phyloP scores from a whole-genome alignment of 2,329 filamentous ascomycete species.

The Cadophora sp. region DNA sequence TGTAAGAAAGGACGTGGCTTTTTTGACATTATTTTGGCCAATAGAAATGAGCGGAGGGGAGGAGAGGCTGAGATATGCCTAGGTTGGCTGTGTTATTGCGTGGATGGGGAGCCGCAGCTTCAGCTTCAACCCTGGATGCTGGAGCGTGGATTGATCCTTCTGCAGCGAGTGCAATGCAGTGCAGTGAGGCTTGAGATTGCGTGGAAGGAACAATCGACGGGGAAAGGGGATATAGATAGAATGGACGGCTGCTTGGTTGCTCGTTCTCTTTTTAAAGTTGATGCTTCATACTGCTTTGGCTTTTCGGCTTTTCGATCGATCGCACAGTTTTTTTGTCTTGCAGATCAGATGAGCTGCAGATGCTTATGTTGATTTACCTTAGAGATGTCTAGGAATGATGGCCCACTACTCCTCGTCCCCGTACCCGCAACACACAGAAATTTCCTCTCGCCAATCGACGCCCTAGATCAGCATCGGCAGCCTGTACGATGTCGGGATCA shows the following conservation, averaged over 20 bases:
- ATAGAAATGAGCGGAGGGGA: background rate
- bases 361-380: background rate
- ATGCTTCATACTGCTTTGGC: background rate
- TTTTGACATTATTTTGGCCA: background rate
- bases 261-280: background rate
- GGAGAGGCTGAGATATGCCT: conserved; percentile 5
- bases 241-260: conserved; percentile 4
- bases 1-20: background rate
- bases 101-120: conserved; percentile 3
- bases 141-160: conserved; percentile 6
- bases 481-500: background rate
- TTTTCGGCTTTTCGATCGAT: background rate
- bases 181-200: conserved; percentile 8
- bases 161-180: too few species aligned
- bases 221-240: conserved; percentile 6
- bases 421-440: background rate
- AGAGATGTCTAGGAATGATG: background rate
- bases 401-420: conserved; percentile 1
- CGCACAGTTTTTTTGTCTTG: too few species aligned
- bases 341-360: too few species aligned
- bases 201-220: background rate
- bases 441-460: conserved; percentile 8
- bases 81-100: conserved; percentile 6
- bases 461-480: background rate
- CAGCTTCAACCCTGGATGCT: background rate